Percentiles rank a stretch among this genome's conserved stretches.
These are phyloP conservation scores for Chlorella sp. DNA, from an alignment of 139 green algal genomes.

Conservation along the genomic window DNA sequence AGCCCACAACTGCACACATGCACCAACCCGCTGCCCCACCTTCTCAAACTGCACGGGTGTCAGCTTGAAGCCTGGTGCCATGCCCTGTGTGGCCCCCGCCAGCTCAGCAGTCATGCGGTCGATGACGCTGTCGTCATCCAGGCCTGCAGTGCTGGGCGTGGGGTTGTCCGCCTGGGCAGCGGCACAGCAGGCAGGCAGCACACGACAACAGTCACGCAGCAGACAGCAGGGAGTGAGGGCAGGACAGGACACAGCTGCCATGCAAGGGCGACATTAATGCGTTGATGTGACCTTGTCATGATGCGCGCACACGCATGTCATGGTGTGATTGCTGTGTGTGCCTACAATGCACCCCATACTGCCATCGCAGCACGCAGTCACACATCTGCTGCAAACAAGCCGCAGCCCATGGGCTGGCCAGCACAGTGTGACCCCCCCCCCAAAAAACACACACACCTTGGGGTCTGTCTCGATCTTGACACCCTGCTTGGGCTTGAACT, in stretches of 20 bases:
- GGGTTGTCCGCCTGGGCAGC: background rate
- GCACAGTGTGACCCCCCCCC: background rate
- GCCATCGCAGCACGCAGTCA: background rate
- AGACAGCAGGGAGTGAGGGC: background rate
- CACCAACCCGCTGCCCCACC: too few species aligned
- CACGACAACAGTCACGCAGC: background rate
- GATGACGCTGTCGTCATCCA: slow-evolving; percentile 68
- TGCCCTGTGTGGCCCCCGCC: slow-evolving; percentile 13
- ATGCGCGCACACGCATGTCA: background rate
- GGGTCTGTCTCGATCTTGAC: slow-evolving; percentile 98
- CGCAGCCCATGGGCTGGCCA: background rate
- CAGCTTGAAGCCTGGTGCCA: background rate
- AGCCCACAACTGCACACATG: too few species aligned
- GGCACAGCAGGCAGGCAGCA: too few species aligned
- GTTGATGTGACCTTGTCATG: too few species aligned
- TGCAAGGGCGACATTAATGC: too few species aligned
- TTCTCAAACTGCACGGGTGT: background rate
- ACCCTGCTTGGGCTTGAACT: slow-evolving; percentile 80
- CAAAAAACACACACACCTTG: slow-evolving; percentile 47
- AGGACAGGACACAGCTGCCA: too few species aligned
- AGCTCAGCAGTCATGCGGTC: slow-evolving; percentile 50
- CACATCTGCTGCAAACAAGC: background rate
- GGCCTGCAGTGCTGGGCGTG: too few species aligned
- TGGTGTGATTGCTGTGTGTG: background rate
- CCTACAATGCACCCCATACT: background rate